Conservation (phyloP, 192 early-diverging fungal genomes). For the Dissophora ornata region DNA sequence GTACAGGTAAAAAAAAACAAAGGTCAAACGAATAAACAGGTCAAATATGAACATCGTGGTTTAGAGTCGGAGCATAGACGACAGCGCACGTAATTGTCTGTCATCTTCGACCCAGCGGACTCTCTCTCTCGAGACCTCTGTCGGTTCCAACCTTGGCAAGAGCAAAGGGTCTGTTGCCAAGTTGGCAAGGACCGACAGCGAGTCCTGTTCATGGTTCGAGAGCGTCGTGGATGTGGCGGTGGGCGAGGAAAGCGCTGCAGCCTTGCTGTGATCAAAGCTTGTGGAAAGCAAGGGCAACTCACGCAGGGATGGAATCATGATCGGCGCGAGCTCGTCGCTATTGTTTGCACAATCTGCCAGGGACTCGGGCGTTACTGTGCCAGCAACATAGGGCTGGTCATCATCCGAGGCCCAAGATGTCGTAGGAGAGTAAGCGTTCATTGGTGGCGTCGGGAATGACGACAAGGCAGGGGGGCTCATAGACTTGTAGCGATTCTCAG, state of each 20-base stretch:
- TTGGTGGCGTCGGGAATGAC: conserved; percentile 38
- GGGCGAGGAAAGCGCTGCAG: conserved; percentile 14
- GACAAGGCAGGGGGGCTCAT: conserved; percentile 31
- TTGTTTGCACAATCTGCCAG: background rate
- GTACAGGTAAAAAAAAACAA: background rate
- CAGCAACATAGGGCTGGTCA: conserved; percentile 34
- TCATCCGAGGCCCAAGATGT: conserved; percentile 51
- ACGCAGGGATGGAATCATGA: conserved; percentile 38
- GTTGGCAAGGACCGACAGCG: conserved; percentile 48
- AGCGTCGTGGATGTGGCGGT: conserved; percentile 1
- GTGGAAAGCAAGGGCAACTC: conserved; percentile 28
- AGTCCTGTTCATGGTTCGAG: conserved; percentile 37
- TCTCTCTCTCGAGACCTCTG: conserved; percentile 39
- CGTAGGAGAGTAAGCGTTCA: conserved; percentile 37
- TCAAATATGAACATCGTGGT: background rate
- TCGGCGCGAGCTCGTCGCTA: conserved; percentile 9
- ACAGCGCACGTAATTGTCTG: conserved; percentile 42
- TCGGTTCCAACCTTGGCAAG: conserved; percentile 47
- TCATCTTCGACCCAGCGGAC: conserved; percentile 53
- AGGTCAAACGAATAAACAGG: background rate
- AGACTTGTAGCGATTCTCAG: conserved; percentile 37
- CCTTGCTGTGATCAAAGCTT: conserved; percentile 34
- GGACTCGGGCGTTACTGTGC: conserved; percentile 24
- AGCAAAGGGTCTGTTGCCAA: conserved; percentile 42
- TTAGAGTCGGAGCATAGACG: conserved; percentile 51